These are phyloP conservation scores for Camellia granthamiana DNA, from an alignment of 148 eudicot genomes.

Conservation along the genomic window DNA sequence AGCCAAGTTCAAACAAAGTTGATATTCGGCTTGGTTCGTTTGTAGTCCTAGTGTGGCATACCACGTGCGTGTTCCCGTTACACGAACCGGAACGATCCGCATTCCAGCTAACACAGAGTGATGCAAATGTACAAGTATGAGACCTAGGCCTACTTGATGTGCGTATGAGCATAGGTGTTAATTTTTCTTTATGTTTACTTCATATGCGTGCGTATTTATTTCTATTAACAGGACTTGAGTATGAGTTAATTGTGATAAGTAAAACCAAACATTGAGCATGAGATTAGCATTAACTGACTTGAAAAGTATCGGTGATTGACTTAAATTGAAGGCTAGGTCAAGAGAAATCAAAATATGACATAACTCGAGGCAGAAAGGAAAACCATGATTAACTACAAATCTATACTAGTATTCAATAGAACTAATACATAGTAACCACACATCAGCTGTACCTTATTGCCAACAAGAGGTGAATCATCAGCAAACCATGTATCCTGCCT, in stretches of 20 bases:
- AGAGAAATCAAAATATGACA: not conserved
- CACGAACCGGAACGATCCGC: too few relatives aligned
- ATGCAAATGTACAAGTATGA: not conserved
- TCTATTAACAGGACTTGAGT: not conserved
- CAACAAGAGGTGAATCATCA: conserved; percentile 71
- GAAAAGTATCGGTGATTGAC: too few relatives aligned
- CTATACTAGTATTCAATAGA: not conserved
- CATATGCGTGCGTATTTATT: not conserved
- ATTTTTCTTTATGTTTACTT: not conserved
- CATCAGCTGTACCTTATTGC: conserved; percentile 54
- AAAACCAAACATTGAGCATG: not conserved
- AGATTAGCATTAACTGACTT: not conserved
- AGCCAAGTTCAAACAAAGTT: too few relatives aligned
- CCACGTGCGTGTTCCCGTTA: too few relatives aligned
- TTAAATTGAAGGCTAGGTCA: not conserved
- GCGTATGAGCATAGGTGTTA: not conserved
- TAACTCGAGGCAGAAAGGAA: not conserved
- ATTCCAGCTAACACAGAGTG: too few relatives aligned
- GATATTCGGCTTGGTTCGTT: too few relatives aligned
- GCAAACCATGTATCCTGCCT: conserved; percentile 99
- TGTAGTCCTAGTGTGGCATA: too few relatives aligned
- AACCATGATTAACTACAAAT: not conserved
- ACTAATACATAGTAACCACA: not conserved
- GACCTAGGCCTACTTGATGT: not conserved
- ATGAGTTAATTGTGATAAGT: not conserved